These are phyloP conservation scores for Claviceps humidiphila DNA, from an alignment of 2,329 filamentous ascomycete species.

Conservation along the genomic window DNA sequence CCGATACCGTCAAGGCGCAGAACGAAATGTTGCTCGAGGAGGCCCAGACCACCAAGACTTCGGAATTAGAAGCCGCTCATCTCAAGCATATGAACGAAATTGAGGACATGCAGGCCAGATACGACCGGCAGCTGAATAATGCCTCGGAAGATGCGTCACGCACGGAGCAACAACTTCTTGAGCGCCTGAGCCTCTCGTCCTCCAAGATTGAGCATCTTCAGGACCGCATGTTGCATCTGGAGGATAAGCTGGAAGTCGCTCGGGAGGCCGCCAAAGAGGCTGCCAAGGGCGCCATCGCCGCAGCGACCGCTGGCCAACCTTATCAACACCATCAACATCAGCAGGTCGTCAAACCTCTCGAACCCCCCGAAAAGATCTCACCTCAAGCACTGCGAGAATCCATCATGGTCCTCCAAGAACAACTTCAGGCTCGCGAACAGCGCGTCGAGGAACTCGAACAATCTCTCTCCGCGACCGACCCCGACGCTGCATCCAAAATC, in stretches of 20 bases:
- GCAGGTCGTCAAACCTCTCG: constrained; percentile 23
- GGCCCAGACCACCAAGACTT: constrained; percentile 54
- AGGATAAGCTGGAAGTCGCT: constrained; percentile 83
- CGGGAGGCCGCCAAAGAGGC: constrained; percentile 78
- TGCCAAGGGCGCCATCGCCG: constrained; percentile 38
- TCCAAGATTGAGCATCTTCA: constrained; percentile 77
- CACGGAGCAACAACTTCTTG: constrained; percentile 64
- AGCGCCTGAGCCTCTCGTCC: constrained; percentile 68
- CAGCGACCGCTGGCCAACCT: not conserved
- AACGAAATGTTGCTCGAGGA: constrained; percentile 79
- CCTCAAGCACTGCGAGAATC: constrained; percentile 91
- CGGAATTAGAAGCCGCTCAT: constrained; percentile 34
- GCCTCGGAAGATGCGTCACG: constrained; percentile 71
- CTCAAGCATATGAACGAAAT: constrained; percentile 54
- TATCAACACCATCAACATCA: constrained; percentile 10
- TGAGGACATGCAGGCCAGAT: constrained; percentile 62
- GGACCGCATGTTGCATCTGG: constrained; percentile 70
- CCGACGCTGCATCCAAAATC: constrained; percentile 67
- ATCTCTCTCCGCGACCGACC: constrained; percentile 53
- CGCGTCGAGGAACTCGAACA: constrained; percentile 79
- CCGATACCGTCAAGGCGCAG: constrained; percentile 66
- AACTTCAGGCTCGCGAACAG: constrained; percentile 85
- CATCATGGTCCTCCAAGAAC: constrained; percentile 91
- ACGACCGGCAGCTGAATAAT: constrained; percentile 61
- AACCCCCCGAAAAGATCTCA: constrained; percentile 73